Conservation (phyloP, 1,284 basidiomycete genomes). For the Boletus semigastroideus region DNA sequence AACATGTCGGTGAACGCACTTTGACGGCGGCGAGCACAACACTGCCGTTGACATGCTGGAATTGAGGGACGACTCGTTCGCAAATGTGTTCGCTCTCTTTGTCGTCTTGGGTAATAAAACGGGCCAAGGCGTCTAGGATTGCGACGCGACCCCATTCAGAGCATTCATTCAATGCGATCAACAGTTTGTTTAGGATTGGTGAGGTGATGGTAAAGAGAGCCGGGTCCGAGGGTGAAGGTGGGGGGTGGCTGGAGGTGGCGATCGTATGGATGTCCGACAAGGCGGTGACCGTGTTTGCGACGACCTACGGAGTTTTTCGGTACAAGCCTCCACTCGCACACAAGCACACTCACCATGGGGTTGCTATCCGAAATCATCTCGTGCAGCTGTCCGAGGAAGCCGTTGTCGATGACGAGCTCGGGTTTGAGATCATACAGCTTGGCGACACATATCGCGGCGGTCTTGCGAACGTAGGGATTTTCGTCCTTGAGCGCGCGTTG, state of each 20-base stretch:
- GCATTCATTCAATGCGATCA: constrained; percentile 96
- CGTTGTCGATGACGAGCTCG: constrained; percentile 91
- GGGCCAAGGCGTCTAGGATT: constrained; percentile 82
- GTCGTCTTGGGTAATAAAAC: constrained; percentile 82
- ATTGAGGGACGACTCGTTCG: constrained; percentile 96
- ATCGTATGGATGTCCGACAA: constrained; percentile 89
- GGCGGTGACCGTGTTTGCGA: constrained; percentile 92
- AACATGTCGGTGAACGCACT: constrained; percentile 42
- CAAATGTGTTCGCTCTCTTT: constrained; percentile 99
- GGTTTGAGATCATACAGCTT: constrained; percentile 98
- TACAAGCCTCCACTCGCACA: background rate
- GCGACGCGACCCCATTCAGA: constrained; percentile 99
- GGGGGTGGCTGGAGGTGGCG: constrained; percentile 51
- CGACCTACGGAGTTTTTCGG: constrained; percentile 59
- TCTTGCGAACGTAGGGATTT: constrained; percentile 97
- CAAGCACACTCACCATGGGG: constrained; percentile 75
- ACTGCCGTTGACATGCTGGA: constrained; percentile 95
- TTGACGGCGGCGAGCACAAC: constrained; percentile 96
- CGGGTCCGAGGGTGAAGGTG: constrained; percentile 55
- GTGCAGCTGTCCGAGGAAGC: constrained; percentile 86
- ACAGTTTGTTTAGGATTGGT: constrained; percentile 81
- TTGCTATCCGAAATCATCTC: constrained; percentile 95
- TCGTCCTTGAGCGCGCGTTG: constrained; percentile 91
- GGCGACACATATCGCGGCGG: constrained; percentile 92
- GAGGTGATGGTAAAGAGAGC: constrained; percentile 83